phyloP scores from a whole-genome alignment of 2,329 filamentous ascomycete genomes.

The Bertia moriformis region DNA sequence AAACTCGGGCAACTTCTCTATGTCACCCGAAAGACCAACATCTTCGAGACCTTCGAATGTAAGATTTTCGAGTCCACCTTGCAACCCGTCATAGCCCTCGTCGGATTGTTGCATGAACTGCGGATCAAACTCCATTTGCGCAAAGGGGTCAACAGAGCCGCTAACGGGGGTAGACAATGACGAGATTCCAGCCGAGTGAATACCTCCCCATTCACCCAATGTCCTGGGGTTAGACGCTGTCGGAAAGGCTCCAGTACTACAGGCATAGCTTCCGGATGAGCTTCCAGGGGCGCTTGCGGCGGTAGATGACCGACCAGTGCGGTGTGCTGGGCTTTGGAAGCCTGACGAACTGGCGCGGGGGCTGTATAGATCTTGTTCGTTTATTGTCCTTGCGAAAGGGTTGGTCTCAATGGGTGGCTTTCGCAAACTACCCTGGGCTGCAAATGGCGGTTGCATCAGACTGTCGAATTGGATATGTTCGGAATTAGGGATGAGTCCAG shows the following conservation, averaged over 20 bases:
- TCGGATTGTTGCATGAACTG: neutral
- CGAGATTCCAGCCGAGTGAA: neutral
- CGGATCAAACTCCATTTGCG: neutral
- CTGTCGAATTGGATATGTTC: neutral
- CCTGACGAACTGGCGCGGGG: neutral
- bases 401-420: neutral
- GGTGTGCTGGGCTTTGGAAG: neutral
- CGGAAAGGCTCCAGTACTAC: neutral
- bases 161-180: neutral
- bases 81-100: neutral
- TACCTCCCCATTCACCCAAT: neutral
- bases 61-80: no score
- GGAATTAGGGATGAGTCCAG: neutral
- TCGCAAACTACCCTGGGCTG: neutral
- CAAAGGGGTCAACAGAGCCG: neutral
- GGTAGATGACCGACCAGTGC: neutral
- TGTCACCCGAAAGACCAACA: no score
- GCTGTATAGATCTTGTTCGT: neutral
- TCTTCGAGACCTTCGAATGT: no score
- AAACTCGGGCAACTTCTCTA: no score
- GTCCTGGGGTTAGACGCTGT: neutral
- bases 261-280: neutral
- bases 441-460: neutral
- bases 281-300: neutral
- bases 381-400: neutral